Evolutionary conservation across 768 basidiomycete species (phyloP).

Genomic region (Leccinum uliginosum): DNA sequence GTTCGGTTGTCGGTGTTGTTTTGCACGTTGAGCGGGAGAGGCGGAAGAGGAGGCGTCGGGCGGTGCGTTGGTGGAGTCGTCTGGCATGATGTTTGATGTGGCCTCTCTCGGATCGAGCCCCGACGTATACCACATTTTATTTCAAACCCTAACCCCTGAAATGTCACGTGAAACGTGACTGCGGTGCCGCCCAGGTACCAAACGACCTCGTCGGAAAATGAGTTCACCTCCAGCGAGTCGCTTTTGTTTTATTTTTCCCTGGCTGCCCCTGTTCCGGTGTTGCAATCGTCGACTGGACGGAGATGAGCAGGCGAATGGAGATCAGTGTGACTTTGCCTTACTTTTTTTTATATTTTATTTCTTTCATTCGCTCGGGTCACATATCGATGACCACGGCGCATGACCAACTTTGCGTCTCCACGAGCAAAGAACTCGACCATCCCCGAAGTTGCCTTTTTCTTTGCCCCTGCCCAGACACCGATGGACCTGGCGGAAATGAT

Average conservation of each 20-base stretch:
- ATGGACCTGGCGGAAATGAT: constrained; percentile 14
- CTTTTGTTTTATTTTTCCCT: background rate
- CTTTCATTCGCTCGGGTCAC: background rate
- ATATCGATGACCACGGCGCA: constrained; percentile 9
- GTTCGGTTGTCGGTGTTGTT: constrained; percentile 12
- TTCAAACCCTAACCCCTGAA: constrained; percentile 22
- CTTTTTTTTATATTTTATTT: background rate
- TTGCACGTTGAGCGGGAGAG: constrained; percentile 11
- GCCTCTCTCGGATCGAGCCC: constrained; percentile 23
- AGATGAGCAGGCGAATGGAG: background rate
- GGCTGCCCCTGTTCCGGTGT: background rate
- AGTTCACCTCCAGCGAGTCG: background rate
- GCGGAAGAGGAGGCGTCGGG: constrained; percentile 12
- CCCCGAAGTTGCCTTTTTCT: background rate
- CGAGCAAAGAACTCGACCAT: background rate
- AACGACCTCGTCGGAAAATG: background rate
- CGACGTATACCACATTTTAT: constrained; percentile 17
- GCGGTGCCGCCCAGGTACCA: constrained; percentile 8
- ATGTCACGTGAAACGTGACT: constrained; percentile 15
- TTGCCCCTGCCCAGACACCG: background rate
- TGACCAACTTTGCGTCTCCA: constrained; percentile 6
- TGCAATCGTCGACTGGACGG: background rate
- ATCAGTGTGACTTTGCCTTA: background rate
- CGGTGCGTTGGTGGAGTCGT: constrained; percentile 21
- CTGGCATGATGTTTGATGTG: constrained; percentile 30